Percentiles rank a stretch among this genome's conserved stretches.
Conservation (phyloP, 176 grass and related monocot genomes). For the Triticum aestivum region DNA sequence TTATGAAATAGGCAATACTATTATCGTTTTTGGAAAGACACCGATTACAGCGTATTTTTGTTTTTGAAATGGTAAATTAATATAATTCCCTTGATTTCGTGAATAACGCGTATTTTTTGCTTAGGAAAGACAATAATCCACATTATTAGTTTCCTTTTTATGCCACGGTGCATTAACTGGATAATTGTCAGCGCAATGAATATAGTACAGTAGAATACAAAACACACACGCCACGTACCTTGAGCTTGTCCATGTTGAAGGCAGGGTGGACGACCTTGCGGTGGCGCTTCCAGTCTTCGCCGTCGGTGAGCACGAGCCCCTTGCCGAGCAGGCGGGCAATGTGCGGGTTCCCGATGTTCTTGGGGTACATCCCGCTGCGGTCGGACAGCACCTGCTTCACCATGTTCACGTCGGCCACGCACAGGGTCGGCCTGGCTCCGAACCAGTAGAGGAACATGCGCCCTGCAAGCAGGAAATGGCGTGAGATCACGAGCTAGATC, state of each 20-base stretch:
- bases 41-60: too few relatives aligned
- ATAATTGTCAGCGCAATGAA: too few relatives aligned
- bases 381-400: constrained; percentile 10
- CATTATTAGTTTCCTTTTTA: too few relatives aligned
- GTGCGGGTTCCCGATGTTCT: constrained; percentile 18
- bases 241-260: constrained; percentile 32
- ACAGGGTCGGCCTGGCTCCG: constrained; percentile 32
- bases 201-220: too few relatives aligned
- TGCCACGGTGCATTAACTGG: too few relatives aligned
- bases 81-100: too few relatives aligned
- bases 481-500: background rate
- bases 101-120: too few relatives aligned
- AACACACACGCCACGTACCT: constrained; percentile 17
- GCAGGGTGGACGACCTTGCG: constrained; percentile 49
- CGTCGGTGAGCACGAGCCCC: constrained; percentile 42
- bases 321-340: constrained; percentile 48
- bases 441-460: constrained; percentile 48
- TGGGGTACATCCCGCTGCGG: constrained; percentile 27
- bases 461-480: background rate
- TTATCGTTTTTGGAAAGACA: too few relatives aligned
- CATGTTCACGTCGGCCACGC: constrained; percentile 25
- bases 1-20: too few relatives aligned
- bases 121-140: too few relatives aligned
- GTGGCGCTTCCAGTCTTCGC: constrained; percentile 63
- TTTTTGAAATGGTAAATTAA: too few relatives aligned